Conservation (phyloP, 1,284 basidiomycete species). For the Neotropicomus parvogracilis region DNA sequence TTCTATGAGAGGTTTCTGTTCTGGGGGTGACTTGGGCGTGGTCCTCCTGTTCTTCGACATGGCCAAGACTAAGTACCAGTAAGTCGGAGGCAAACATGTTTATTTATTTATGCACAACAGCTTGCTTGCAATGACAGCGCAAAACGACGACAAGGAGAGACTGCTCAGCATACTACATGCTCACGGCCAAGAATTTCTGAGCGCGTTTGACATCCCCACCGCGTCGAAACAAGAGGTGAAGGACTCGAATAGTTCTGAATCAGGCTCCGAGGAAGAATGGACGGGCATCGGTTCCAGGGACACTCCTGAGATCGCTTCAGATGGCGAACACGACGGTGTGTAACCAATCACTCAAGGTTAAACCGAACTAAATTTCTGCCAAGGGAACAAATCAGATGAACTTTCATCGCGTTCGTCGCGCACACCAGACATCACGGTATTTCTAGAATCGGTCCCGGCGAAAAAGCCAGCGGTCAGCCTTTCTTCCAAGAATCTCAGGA, state of each 20-base stretch:
- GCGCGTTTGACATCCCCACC: slow-evolving; percentile 44
- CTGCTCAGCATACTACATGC: slow-evolving; percentile 58
- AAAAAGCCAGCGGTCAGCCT: slow-evolving; percentile 23
- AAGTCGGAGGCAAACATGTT: slow-evolving; percentile 9
- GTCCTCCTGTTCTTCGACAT: slow-evolving; percentile 42
- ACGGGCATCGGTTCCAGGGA: slow-evolving; percentile 19
- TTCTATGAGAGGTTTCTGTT: slow-evolving; percentile 35
- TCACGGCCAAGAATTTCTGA: slow-evolving; percentile 62
- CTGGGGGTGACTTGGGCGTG: slow-evolving; percentile 18
- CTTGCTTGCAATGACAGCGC: slow-evolving; percentile 12
- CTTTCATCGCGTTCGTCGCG: slow-evolving; percentile 34
- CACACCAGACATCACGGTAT: slow-evolving; percentile 51
- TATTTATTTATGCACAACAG: background rate
- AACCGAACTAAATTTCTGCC: slow-evolving; percentile 4
- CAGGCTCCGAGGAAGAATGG: slow-evolving; percentile 36
- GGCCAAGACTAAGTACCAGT: background rate
- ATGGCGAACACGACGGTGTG: slow-evolving; percentile 22
- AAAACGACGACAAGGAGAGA: slow-evolving; percentile 30
- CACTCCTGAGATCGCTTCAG: slow-evolving; percentile 10
- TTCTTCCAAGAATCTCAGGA: slow-evolving; percentile 46
- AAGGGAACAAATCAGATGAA: slow-evolving; percentile 38
- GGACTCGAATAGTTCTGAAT: slow-evolving; percentile 1
- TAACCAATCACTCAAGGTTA: background rate
- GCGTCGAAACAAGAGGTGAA: slow-evolving; percentile 30
- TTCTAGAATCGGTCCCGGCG: slow-evolving; percentile 43